These are phyloP conservation scores for Ceratocystis papillata DNA, from an alignment of 2,329 filamentous ascomycete genomes.

Conservation along the genomic window DNA sequence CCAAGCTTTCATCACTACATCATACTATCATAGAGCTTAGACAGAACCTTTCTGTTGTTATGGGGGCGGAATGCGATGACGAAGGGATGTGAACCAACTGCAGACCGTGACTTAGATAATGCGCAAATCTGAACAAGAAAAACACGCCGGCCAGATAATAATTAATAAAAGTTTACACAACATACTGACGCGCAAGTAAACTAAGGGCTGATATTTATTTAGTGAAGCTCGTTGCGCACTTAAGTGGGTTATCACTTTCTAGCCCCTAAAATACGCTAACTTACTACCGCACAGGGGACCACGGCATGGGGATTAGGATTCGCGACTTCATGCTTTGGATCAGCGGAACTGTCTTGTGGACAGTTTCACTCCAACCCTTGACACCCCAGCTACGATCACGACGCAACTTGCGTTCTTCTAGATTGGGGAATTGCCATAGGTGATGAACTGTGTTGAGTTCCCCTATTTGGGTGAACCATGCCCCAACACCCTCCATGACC, in stretches of 20 bases:
- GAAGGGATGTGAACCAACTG: slow-evolving; percentile 9
- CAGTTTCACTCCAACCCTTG: slow-evolving; percentile 92
- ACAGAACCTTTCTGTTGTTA: slow-evolving; percentile 63
- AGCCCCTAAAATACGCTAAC: neutral
- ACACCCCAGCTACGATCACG: slow-evolving; percentile 92
- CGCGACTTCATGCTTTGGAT: slow-evolving; percentile 95
- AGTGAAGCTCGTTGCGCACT: too few relatives aligned
- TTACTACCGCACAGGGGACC: slow-evolving; percentile 74
- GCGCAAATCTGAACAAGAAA: neutral
- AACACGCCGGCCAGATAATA: neutral
- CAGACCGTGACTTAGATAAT: neutral
- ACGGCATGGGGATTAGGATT: slow-evolving; percentile 87
- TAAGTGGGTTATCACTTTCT: neutral
- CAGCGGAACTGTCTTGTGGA: slow-evolving; percentile 94
- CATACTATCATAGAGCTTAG: slow-evolving; percentile 60
- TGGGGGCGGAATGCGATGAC: slow-evolving; percentile 47
- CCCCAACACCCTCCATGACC: slow-evolving; percentile 96
- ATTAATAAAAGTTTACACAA: too few relatives aligned
- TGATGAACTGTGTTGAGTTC: slow-evolving; percentile 97
- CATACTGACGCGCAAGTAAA: too few relatives aligned
- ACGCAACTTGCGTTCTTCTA: slow-evolving; percentile 82
- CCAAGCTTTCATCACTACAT: slow-evolving; percentile 69
- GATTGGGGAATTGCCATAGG: slow-evolving; percentile 94
- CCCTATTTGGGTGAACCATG: slow-evolving; percentile 98
- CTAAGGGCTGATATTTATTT: too few relatives aligned